Conservation (phyloP, 768 basidiomycete genomes). For the Coprinellus micaceus region DNA sequence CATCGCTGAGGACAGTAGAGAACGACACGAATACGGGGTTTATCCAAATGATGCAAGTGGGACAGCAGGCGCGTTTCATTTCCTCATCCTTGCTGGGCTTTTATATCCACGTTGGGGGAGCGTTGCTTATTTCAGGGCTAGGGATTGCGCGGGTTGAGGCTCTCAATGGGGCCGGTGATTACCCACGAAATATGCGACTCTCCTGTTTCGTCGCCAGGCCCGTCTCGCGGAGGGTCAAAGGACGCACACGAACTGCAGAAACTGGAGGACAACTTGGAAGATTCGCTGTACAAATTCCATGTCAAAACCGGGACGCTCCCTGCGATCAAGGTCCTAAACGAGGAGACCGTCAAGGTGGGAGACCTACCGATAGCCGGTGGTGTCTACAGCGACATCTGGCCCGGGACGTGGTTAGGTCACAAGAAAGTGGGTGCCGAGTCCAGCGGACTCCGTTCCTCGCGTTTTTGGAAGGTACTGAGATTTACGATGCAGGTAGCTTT, state of each 20-base stretch:
- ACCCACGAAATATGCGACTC: too few species aligned
- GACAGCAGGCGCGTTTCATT: slow-evolving; percentile 40
- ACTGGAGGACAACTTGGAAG: slow-evolving; percentile 33
- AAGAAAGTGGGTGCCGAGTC: slow-evolving; percentile 35
- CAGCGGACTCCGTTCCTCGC: not conserved
- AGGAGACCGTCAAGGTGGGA: slow-evolving; percentile 41
- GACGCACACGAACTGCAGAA: slow-evolving; percentile 30
- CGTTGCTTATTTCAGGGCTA: not conserved
- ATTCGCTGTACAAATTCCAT: slow-evolving; percentile 30
- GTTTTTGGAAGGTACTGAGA: not conserved
- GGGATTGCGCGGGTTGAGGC: slow-evolving; percentile 22
- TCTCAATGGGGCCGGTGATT: slow-evolving; percentile 4
- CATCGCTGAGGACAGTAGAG: slow-evolving; percentile 11
- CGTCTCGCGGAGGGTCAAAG: too few species aligned
- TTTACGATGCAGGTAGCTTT: slow-evolving; percentile 48
- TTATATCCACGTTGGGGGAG: slow-evolving; percentile 4
- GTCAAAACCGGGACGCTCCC: slow-evolving; percentile 51
- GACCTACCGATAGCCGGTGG: slow-evolving; percentile 48
- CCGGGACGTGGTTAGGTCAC: slow-evolving; percentile 52
- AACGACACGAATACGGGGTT: too few species aligned
- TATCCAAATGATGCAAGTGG: slow-evolving; percentile 45
- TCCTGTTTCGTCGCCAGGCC: too few species aligned
- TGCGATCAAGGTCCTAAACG: slow-evolving; percentile 47
- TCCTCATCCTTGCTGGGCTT: not conserved
- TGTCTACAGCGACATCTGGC: slow-evolving; percentile 51